phyloP scores from a whole-genome alignment of 2,329 filamentous ascomycete species.

The Domatiomyces catenatus region DNA sequence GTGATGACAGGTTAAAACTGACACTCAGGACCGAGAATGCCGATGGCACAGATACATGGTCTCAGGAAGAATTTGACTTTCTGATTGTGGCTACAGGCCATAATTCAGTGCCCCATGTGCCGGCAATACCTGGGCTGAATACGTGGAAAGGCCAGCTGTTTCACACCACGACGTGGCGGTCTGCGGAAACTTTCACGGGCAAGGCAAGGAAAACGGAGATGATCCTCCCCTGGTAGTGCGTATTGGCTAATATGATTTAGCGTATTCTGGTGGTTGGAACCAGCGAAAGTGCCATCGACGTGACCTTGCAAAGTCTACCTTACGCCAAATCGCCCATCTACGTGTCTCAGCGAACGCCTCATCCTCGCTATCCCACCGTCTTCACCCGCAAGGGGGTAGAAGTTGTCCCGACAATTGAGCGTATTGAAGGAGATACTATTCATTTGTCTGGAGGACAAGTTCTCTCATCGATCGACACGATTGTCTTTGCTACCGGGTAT shows the following conservation, averaged over 20 bases:
- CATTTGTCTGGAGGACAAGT: background rate
- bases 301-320: background rate
- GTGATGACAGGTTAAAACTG: background rate
- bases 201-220: background rate
- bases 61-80: background rate
- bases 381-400: background rate
- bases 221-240: background rate
- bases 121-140: background rate
- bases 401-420: background rate
- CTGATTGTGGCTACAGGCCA: background rate
- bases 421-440: background rate
- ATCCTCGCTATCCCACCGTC: background rate
- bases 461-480: background rate
- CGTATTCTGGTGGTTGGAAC: background rate
- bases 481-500: background rate
- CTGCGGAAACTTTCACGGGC: background rate
- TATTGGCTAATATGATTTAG: background rate
- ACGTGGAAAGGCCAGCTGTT: background rate
- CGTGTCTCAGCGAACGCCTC: background rate
- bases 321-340: background rate
- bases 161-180: background rate
- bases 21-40: background rate
- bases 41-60: background rate
- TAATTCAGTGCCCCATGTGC: background rate
- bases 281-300: conserved; percentile 1